Evolutionary conservation across 257 asterid genomes (phyloP), one percentile per base, ranked within the genome.

Genomic region (Ocimum tenuiflorum): DNA sequence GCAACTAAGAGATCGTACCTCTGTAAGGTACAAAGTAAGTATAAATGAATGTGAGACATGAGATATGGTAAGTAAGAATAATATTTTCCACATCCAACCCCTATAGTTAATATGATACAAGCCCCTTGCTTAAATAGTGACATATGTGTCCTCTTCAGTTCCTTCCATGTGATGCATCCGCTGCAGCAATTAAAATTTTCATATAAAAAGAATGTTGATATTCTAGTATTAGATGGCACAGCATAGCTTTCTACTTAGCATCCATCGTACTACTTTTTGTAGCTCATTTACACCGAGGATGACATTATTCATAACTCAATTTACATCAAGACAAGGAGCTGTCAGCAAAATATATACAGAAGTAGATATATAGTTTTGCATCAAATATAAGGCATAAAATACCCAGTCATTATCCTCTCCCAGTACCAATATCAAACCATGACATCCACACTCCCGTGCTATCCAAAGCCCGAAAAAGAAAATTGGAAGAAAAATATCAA

Each of bases 1-100:
- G 17, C 66, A 27, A 14, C 11, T 38, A 65, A 72, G 60, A 17
- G 20, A 65, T 49, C 51, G 56, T 49, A 61, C 42, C 20, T 17
- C 29, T 47, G 48, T 43, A 63, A 20, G 39, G 53, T 15, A 42
- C 4, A 27, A 63, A 27, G 31, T n/a, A n/a, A 10, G 7, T 2
- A 3, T 7, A 63, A 60, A 71, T 17, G 51, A 35, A 15, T 69
- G 13, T 27, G 31, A 27, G 31, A 2, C 31, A 1, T 27, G 31
- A 1, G 8, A 27, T 48, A 20, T 19, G 27, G 7, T 52, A n/a
- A 50, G 39, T 14, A 23, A 55, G 35, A 65, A 54, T 36, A 70
- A 22, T 49, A 59, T 65, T 53, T 31, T 47, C 45, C 70, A 36
- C 4, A 51, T 49, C 20, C 60, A 8, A 66, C 20, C 45, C 51